Evolutionary conservation across 805 yeast genomes (phyloP).

Genomic region (Nakazawaea molendinolei): DNA sequence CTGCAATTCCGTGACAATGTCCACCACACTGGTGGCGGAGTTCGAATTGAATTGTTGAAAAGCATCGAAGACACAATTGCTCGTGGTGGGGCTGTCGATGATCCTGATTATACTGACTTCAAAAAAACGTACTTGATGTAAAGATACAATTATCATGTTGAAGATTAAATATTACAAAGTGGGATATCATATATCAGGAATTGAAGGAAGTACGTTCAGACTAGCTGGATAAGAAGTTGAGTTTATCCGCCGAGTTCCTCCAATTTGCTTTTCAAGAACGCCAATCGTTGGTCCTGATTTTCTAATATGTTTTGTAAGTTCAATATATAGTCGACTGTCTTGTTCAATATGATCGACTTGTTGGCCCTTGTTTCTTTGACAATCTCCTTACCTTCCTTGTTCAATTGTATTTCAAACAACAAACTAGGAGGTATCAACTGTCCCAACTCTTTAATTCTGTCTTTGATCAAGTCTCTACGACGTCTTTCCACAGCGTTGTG

Average conservation of each 20-base stretch:
- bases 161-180: background rate
- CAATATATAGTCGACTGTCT: slow-evolving; percentile 73
- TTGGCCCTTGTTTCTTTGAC: slow-evolving; percentile 69
- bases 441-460: slow-evolving; percentile 79
- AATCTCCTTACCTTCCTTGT: slow-evolving; percentile 23
- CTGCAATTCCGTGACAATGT: slow-evolving; percentile 1
- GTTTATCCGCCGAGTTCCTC: slow-evolving; percentile 4
- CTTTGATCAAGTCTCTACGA: slow-evolving; percentile 85
- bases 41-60: background rate
- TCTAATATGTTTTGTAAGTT: slow-evolving; percentile 57
- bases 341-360: slow-evolving; percentile 69
- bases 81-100: slow-evolving; percentile 5
- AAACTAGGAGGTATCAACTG: slow-evolving; percentile 72
- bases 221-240: background rate
- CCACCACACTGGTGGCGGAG: background rate
- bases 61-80: slow-evolving; percentile 8
- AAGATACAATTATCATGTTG: background rate
- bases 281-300: slow-evolving; percentile 44
- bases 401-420: slow-evolving; percentile 31
- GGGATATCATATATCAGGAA: background rate
- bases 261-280: slow-evolving; percentile 32
- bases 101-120: slow-evolving; percentile 7
- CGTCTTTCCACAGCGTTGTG: slow-evolving; percentile 94
- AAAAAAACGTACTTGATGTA: slow-evolving; percentile 2
- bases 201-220: background rate